Conservation (phyloP, 352 stramenopile genomes). For the Lagenidium sp. region DNA sequence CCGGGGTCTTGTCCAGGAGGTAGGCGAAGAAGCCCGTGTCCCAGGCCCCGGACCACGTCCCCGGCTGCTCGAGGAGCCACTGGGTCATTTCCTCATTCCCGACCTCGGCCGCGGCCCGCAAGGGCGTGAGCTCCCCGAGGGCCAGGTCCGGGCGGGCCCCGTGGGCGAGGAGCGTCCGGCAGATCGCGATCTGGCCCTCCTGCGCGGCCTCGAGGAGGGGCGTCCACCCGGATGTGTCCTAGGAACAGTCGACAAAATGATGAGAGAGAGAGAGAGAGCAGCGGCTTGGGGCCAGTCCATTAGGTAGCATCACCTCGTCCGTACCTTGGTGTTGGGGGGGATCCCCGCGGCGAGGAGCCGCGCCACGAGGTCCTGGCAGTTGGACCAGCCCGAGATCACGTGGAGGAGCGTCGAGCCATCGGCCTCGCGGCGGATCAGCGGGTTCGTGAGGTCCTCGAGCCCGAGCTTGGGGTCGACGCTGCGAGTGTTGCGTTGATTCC, state of each 20-base stretch:
- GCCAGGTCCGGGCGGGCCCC: slow-evolving; percentile 31
- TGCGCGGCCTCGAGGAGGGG: slow-evolving; percentile 52
- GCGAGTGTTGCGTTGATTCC: no score
- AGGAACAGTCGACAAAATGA: background rate
- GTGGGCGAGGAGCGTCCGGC: slow-evolving; percentile 28
- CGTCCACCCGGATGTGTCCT: slow-evolving; percentile 43
- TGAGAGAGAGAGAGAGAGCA: background rate
- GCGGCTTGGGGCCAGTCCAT: no score
- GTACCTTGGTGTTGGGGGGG: slow-evolving; percentile 20
- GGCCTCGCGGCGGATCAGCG: slow-evolving; percentile 20
- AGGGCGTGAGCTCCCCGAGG: slow-evolving; percentile 25
- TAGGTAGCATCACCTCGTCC: no score
- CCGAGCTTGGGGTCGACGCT: slow-evolving; percentile 30
- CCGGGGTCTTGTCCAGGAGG: slow-evolving; percentile 42
- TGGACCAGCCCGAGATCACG: slow-evolving; percentile 39
- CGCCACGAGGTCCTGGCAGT: slow-evolving; percentile 38
- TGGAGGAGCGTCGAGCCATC: slow-evolving; percentile 51
- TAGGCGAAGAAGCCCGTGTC: slow-evolving; percentile 40
- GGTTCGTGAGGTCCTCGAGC: slow-evolving; percentile 17
- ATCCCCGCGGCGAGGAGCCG: slow-evolving; percentile 30
- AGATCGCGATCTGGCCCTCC: slow-evolving; percentile 42
- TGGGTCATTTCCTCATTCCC: slow-evolving; percentile 42
- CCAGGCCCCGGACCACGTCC: slow-evolving; percentile 26
- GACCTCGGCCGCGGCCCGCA: slow-evolving; percentile 39
- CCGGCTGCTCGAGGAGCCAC: slow-evolving; percentile 32